Conservation (phyloP, 768 basidiomycete species). For the Mrakia blollopis region DNA sequence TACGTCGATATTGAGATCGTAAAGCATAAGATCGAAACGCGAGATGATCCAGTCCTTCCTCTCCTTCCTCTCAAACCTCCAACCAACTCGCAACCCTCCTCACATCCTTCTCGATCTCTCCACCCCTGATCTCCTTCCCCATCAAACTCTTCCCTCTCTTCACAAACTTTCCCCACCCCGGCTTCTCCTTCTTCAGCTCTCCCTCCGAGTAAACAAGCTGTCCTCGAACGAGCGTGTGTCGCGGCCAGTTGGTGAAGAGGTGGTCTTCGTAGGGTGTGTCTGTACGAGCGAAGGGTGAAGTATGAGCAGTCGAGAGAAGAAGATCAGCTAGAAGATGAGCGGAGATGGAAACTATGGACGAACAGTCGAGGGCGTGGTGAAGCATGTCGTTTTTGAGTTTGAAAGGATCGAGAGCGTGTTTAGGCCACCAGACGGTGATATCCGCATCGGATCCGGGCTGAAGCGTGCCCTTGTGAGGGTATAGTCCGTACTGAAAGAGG, state of each 20-base stretch:
- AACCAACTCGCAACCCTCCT: not conserved
- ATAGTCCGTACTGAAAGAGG: constrained; percentile 5
- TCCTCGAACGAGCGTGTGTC: not conserved
- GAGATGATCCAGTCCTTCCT: not conserved
- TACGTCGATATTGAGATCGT: too few relatives aligned
- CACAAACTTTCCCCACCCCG: not conserved
- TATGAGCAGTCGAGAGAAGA: not conserved
- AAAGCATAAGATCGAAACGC: too few relatives aligned
- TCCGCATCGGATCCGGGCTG: constrained; percentile 45
- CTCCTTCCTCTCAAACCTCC: not conserved
- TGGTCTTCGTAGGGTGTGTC: not conserved
- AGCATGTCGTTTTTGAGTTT: constrained; percentile 39
- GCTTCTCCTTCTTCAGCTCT: not conserved
- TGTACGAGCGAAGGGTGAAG: not conserved
- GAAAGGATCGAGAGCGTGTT: constrained; percentile 31
- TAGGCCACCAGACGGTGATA: constrained; percentile 41
- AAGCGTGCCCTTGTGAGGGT: constrained; percentile 40
- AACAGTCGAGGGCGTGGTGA: constrained; percentile 31
- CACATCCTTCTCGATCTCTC: not conserved
- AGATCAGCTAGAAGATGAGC: not conserved
- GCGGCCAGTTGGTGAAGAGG: constrained; percentile 7
- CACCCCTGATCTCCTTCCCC: not conserved
- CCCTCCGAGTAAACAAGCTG: not conserved
- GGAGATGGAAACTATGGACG: not conserved
- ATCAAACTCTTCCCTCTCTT: not conserved